phyloP scores from a whole-genome alignment of 495 filamentous ascomycete genomes.

The Pyrenopolyporus hunteri region DNA sequence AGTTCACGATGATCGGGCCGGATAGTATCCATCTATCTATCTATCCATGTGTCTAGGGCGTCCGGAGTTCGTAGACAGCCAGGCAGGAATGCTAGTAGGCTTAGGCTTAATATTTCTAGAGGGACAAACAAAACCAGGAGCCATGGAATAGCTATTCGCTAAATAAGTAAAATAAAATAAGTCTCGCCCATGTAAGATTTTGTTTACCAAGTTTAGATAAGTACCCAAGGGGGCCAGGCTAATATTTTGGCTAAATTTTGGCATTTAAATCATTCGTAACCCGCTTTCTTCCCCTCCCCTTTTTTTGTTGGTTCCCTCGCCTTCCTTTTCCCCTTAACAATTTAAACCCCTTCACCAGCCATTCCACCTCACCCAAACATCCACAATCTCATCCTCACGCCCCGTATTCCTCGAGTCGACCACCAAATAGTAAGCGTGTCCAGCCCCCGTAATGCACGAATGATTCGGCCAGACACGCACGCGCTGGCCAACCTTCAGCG shows the following conservation, averaged over 20 bases:
- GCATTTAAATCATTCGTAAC: neutral
- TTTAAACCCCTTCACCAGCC: slow-evolving; percentile 54
- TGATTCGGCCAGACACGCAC: slow-evolving; percentile 85
- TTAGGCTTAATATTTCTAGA: slow-evolving; percentile 13
- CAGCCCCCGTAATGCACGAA: slow-evolving; percentile 77
- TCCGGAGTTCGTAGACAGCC: slow-evolving; percentile 28
- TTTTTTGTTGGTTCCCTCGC: neutral
- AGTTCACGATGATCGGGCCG: slow-evolving; percentile 9
- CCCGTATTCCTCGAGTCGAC: slow-evolving; percentile 66
- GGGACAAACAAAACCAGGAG: slow-evolving; percentile 19
- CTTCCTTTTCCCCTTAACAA: neutral
- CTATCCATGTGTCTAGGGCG: slow-evolving; percentile 18
- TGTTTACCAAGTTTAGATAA: neutral
- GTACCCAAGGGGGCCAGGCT: no score
- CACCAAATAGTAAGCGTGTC: slow-evolving; percentile 76
- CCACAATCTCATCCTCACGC: slow-evolving; percentile 63
- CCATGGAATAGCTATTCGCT: slow-evolving; percentile 1
- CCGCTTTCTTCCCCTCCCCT: neutral
- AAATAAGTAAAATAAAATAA: slow-evolving; percentile 2
- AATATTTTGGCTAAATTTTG: neutral
- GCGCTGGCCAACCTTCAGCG: slow-evolving; percentile 62
- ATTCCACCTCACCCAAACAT: slow-evolving; percentile 71
- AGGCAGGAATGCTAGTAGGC: slow-evolving; percentile 6
- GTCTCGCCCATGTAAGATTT: neutral
- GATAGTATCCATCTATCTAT: slow-evolving; percentile 1